Percentiles rank a stretch among this genome's conserved stretches.
phyloP scores from a whole-genome alignment of 306 rosid species.

The Abrus pulchellus region DNA sequence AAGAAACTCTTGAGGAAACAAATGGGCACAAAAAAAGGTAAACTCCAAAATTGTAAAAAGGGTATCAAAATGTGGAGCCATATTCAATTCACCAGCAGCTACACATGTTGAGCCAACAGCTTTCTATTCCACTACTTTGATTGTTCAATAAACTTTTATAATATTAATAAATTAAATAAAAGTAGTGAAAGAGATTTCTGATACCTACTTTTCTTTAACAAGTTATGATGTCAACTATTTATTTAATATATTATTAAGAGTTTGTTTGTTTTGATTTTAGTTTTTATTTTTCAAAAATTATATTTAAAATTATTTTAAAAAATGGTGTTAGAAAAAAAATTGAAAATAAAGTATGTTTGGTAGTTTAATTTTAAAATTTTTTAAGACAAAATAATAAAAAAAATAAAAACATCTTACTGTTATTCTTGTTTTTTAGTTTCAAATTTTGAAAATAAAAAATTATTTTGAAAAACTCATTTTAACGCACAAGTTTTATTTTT shows the following conservation, averaged over 20 bases:
- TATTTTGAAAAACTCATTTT: too few relatives aligned
- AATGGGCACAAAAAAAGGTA: constrained; percentile 32
- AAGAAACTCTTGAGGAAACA: constrained; percentile 31
- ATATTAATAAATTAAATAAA: not conserved
- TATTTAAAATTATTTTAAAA: too few relatives aligned
- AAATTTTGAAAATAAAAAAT: too few relatives aligned
- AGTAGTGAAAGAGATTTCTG: not conserved
- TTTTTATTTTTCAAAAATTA: too few relatives aligned
- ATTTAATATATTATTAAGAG: not conserved
- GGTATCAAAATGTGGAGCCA: constrained; percentile 19
- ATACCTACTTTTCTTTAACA: not conserved
- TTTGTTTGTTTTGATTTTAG: too few relatives aligned
- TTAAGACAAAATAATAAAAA: too few relatives aligned
- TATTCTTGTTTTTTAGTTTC: too few relatives aligned
- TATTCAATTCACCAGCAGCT: constrained; percentile 34
- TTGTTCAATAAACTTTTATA: not conserved
- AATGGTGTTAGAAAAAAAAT: too few relatives aligned
- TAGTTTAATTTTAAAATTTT: too few relatives aligned
- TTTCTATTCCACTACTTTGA: constrained; percentile 32
- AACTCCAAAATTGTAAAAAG: constrained; percentile 28
- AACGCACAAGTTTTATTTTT: too few relatives aligned
- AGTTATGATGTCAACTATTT: not conserved
- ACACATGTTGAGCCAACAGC: constrained; percentile 28
- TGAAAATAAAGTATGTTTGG: too few relatives aligned
- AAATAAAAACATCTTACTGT: too few relatives aligned